Conservation (phyloP, 2,329 filamentous ascomycete genomes). For the Cryphonectria japonica region DNA sequence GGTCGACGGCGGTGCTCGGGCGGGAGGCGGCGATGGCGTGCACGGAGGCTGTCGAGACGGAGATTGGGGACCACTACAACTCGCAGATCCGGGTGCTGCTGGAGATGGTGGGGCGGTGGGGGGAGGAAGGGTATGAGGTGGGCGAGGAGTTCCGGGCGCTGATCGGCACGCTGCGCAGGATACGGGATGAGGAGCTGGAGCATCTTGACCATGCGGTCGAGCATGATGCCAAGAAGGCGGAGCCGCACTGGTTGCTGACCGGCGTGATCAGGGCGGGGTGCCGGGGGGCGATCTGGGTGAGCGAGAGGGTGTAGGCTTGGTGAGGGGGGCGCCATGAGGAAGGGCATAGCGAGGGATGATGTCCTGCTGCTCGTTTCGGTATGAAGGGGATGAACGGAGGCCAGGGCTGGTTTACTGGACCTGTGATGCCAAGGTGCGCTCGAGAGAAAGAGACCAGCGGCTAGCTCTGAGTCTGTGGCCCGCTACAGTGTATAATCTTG, state of each 20-base stretch:
- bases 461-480: neutral
- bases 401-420: neutral
- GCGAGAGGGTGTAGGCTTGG: constrained; percentile 57
- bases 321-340: neutral
- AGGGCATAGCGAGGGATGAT: neutral
- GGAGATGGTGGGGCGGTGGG: constrained; percentile 78
- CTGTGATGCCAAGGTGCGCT: neutral
- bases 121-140: constrained; percentile 76
- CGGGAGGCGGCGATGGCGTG: constrained; percentile 97
- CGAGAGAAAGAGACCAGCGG: neutral
- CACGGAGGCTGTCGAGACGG: constrained; percentile 96
- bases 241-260: constrained; percentile 87
- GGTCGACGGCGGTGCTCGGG: constrained; percentile 86
- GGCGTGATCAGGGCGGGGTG: constrained; percentile 89
- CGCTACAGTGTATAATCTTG: neutral
- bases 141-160: constrained; percentile 77
- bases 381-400: neutral
- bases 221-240: constrained; percentile 87
- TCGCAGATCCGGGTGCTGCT: constrained; percentile 82
- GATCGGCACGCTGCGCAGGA: constrained; percentile 74
- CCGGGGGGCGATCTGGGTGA: constrained; percentile 90
- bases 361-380: no score
- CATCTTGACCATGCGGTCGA: constrained; percentile 94
- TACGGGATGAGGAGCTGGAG: constrained; percentile 94
- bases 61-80: constrained; percentile 97